Conservation (phyloP, 2,329 filamentous ascomycete species). For the Cordyceps fumosorosea region DNA sequence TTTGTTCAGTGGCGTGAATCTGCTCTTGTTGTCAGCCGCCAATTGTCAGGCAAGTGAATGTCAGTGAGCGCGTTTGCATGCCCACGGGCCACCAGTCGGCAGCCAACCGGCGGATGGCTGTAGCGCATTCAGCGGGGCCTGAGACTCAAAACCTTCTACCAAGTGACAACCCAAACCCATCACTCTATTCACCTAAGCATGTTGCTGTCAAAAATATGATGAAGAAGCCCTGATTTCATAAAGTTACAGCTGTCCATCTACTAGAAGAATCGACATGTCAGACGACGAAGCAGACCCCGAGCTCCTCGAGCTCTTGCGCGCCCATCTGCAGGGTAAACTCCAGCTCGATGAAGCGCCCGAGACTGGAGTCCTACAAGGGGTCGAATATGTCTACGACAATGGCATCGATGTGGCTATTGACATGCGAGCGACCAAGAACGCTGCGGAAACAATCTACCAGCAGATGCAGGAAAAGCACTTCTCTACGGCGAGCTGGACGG, state of each 20-base stretch:
- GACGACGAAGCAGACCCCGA: slow-evolving; percentile 89
- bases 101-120: not conserved
- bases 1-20: not conserved
- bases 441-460: slow-evolving; percentile 69
- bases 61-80: not conserved
- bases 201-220: not conserved
- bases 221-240: not conserved
- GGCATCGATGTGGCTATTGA: slow-evolving; percentile 87
- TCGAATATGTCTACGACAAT: slow-evolving; percentile 85
- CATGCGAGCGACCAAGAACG: slow-evolving; percentile 72
- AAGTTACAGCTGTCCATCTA: not conserved
- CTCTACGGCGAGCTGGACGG: slow-evolving; percentile 78
- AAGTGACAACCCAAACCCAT: not conserved
- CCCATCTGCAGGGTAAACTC: slow-evolving; percentile 62
- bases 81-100: not conserved
- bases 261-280: slow-evolving; percentile 52
- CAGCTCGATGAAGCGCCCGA: slow-evolving; percentile 55
- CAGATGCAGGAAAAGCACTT: slow-evolving; percentile 81
- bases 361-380: slow-evolving; percentile 74
- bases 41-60: not conserved
- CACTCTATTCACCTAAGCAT: not conserved
- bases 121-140: slow-evolving; percentile 1
- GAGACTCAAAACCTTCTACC: not conserved
- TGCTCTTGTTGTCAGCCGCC: not conserved
- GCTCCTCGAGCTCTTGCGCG: slow-evolving; percentile 75